Conservation (phyloP, 257 asterid genomes). For the Solanum pinnatisectum region DNA sequence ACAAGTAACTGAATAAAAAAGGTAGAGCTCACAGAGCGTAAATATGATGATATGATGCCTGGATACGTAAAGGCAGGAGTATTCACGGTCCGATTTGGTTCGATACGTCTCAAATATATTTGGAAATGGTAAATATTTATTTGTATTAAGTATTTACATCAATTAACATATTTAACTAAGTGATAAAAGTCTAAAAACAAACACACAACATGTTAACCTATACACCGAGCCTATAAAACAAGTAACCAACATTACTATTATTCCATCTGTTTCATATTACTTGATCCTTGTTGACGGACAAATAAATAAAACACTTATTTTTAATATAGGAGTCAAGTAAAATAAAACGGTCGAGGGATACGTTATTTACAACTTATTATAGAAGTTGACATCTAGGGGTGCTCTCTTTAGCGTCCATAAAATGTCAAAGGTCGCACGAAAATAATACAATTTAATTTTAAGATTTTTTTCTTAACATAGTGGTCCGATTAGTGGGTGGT, state of each 20-base stretch:
- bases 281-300: too few species aligned
- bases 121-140: not conserved
- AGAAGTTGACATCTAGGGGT: not conserved
- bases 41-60: not conserved
- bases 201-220: not conserved
- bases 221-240: not conserved
- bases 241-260: not conserved
- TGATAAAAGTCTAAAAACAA: not conserved
- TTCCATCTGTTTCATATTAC: not conserved
- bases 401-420: not conserved
- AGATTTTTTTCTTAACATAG: not conserved
- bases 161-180: not conserved
- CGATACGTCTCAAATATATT: not conserved
- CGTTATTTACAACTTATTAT: not conserved
- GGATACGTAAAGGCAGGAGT: not conserved
- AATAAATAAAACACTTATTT: too few species aligned
- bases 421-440: not conserved
- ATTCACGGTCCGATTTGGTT: not conserved
- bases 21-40: not conserved
- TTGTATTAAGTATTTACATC: not conserved
- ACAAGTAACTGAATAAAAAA: not conserved
- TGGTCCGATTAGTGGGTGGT: not conserved
- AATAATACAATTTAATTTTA: not conserved
- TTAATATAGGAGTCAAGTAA: not conserved
- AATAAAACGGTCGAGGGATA: not conserved